Percentiles rank a stretch among this genome's conserved stretches.
Conservation (phyloP, 1,284 basidiomycete genomes). For the Leccinum angustisporum region DNA sequence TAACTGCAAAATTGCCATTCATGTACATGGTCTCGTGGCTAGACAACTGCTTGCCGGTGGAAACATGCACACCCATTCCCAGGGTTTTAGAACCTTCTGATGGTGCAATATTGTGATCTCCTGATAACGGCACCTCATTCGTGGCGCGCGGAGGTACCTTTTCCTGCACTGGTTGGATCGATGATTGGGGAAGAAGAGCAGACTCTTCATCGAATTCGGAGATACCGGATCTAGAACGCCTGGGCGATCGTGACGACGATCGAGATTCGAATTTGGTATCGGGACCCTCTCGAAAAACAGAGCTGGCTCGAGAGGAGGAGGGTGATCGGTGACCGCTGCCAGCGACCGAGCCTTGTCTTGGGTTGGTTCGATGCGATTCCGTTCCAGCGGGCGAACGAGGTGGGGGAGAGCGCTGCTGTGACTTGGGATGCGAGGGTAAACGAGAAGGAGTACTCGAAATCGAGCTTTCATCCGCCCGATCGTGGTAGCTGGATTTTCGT, state of each 20-base stretch:
- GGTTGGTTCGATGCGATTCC: constrained; percentile 9
- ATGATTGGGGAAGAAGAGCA: constrained; percentile 16
- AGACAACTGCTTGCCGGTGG: constrained; percentile 15
- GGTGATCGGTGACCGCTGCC: constrained; percentile 13
- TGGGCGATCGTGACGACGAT: constrained; percentile 41
- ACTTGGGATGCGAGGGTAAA: constrained; percentile 17
- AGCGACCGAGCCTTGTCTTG: constrained; percentile 5
- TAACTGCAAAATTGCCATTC: constrained; percentile 16
- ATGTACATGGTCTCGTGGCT: constrained; percentile 24
- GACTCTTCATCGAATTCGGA: constrained; percentile 29
- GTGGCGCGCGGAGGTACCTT: constrained; percentile 15
- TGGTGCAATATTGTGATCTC: constrained; percentile 10
- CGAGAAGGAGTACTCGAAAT: constrained; percentile 38
- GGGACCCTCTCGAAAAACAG: constrained; percentile 26
- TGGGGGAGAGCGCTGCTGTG: constrained; percentile 24
- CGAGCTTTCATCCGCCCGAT: constrained; percentile 34
- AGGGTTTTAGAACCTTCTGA: constrained; percentile 23
- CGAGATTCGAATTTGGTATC: constrained; percentile 34
- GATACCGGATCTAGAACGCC: constrained; percentile 33
- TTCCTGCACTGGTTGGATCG: constrained; percentile 27
- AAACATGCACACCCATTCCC: constrained; percentile 18
- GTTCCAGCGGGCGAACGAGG: constrained; percentile 11
- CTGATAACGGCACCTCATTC: constrained; percentile 14
- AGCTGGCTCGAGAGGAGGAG: constrained; percentile 27
- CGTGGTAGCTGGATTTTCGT: constrained; percentile 18